Evolutionary conservation across 2,329 filamentous ascomycete genomes (phyloP).

Genomic region (Ascochyta lentis): DNA sequence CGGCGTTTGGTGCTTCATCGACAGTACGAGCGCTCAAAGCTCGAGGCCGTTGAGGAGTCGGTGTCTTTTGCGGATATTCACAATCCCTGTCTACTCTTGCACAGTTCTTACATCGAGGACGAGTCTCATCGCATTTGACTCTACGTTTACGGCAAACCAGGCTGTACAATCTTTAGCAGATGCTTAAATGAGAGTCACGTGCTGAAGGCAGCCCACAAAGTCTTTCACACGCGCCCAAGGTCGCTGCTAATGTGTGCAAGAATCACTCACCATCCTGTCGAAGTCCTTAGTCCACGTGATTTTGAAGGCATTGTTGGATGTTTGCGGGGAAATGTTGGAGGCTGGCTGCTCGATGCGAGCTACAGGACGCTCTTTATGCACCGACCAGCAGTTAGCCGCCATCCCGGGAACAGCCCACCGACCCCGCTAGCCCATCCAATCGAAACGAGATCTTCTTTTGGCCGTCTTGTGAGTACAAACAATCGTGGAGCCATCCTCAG

Average conservation of each 20-base stretch:
- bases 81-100: constrained; percentile 52
- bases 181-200: not conserved
- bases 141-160: constrained; percentile 56
- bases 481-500: not conserved
- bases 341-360: constrained; percentile 13
- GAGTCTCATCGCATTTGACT: constrained; percentile 59
- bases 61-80: constrained; percentile 39
- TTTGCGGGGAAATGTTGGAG: constrained; percentile 9
- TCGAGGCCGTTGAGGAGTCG: constrained; percentile 15
- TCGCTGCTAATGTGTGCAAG: not conserved
- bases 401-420: constrained; percentile 5
- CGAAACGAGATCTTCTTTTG: not conserved
- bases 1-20: not conserved
- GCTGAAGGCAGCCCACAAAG: not conserved
- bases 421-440: constrained; percentile 14
- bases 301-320: constrained; percentile 46
- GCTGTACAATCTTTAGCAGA: constrained; percentile 31
- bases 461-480: not conserved
- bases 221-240: not conserved
- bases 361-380: constrained; percentile 9
- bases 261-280: constrained; percentile 51
- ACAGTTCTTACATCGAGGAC: constrained; percentile 53
- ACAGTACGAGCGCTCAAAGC: constrained; percentile 21
- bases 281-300: constrained; percentile 53
- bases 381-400: constrained; percentile 5